Conservation (phyloP, 2,329 filamentous ascomycete species). For the Plectosphaerella plurivora region DNA sequence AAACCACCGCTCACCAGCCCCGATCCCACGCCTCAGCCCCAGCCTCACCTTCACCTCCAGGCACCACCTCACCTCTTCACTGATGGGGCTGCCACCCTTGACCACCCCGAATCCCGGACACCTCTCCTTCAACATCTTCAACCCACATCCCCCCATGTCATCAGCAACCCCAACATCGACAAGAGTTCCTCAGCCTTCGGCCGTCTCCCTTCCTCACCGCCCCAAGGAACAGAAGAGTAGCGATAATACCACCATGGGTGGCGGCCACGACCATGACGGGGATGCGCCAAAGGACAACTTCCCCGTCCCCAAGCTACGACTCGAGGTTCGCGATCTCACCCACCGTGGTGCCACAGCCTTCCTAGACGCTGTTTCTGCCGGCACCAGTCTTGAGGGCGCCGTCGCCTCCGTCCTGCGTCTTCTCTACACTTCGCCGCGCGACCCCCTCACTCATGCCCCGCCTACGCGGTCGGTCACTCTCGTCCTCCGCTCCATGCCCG, state of each 20-base stretch:
- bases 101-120: background rate
- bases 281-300: constrained; percentile 21
- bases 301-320: constrained; percentile 50
- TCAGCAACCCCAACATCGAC: constrained; percentile 2
- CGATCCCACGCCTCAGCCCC: background rate
- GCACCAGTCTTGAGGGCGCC: constrained; percentile 56
- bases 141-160: constrained; percentile 11
- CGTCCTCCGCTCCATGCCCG: constrained; percentile 71
- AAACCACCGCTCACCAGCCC: background rate
- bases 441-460: constrained; percentile 38
- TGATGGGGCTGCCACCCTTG: background rate
- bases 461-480: constrained; percentile 83
- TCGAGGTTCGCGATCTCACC: constrained; percentile 53
- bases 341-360: constrained; percentile 63
- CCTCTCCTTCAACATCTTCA: background rate
- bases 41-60: background rate
- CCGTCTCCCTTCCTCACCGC: constrained; percentile 8
- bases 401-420: constrained; percentile 64
- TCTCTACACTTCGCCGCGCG: constrained; percentile 58
- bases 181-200: background rate
- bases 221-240: background rate
- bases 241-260: background rate
- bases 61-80: background rate
- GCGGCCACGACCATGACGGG: background rate
- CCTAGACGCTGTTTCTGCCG: constrained; percentile 59